Evolutionary conservation across 1,139 yeast genomes (phyloP).

Genomic region (Geotrichum cucujoidarum): DNA sequence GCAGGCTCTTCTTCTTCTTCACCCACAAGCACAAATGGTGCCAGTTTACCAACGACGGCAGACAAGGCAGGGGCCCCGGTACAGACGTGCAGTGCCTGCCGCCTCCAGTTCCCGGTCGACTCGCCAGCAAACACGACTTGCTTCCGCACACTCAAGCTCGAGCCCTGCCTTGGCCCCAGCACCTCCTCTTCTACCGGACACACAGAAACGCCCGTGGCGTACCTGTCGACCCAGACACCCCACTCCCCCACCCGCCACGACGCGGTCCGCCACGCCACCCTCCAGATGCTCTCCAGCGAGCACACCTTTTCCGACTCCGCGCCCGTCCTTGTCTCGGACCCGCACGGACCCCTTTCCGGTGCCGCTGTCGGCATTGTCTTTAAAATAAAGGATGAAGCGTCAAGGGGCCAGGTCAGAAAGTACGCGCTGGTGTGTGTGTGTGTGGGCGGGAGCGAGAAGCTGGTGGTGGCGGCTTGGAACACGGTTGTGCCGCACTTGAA

Average conservation of each 20-base stretch:
- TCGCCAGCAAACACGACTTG: constrained; percentile 2
- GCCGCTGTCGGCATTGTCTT: constrained; percentile 63
- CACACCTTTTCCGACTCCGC: constrained; percentile 59
- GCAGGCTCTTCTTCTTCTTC: background rate
- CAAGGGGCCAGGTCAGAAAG: constrained; percentile 75
- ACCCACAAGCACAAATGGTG: background rate
- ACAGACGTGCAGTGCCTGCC: constrained; percentile 27
- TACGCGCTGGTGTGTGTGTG: constrained; percentile 61
- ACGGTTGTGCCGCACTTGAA: constrained; percentile 48
- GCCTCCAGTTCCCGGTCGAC: constrained; percentile 24
- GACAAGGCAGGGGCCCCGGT: too few relatives aligned
- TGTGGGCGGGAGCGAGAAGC: constrained; percentile 55
- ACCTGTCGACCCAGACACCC: constrained; percentile 59
- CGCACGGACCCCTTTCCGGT: constrained; percentile 52
- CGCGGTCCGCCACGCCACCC: constrained; percentile 47
- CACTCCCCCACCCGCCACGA: constrained; percentile 48
- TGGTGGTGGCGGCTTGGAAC: constrained; percentile 55
- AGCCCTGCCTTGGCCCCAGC: constrained; percentile 15
- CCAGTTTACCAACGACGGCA: background rate
- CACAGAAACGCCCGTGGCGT: too few relatives aligned
- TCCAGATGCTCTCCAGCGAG: constrained; percentile 60
- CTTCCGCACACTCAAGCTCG: constrained; percentile 8
- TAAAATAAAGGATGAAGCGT: constrained; percentile 61
- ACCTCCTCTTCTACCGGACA: too few relatives aligned
- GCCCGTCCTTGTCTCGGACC: constrained; percentile 71